phyloP scores from a whole-genome alignment of 2,329 filamentous ascomycete genomes.

The Claviceps arundinis region DNA sequence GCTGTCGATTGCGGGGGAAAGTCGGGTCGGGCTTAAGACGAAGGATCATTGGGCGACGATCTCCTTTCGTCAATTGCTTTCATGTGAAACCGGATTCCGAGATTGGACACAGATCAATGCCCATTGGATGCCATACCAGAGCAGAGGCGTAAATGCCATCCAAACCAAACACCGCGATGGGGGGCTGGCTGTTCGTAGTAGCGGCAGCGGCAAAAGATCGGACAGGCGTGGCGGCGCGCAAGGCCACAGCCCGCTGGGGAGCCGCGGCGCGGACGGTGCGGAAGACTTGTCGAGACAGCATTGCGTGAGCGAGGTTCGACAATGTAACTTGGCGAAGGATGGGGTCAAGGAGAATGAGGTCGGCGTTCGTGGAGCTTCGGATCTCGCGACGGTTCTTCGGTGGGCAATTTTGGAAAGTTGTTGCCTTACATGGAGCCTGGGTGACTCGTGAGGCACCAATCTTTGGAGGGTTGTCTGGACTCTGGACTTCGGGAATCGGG shows the following conservation, averaged over 20 bases:
- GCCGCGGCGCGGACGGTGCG: constrained; percentile 43
- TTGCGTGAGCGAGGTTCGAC: constrained; percentile 16
- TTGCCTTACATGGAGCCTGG: constrained; percentile 20
- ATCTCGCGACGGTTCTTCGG: constrained; percentile 17
- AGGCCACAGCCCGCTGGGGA: constrained; percentile 40
- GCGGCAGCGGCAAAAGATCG: constrained; percentile 69
- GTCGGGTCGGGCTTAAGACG: too few relatives aligned
- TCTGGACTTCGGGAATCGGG: neutral
- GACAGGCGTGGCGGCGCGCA: constrained; percentile 38
- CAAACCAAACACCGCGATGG: constrained; percentile 83
- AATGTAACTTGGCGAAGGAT: constrained; percentile 9
- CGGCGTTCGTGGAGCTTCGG: constrained; percentile 18
- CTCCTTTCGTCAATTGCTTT: neutral
- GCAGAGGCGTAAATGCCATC: constrained; percentile 98
- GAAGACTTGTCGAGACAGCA: constrained; percentile 48
- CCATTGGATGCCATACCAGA: constrained; percentile 54
- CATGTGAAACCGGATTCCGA: neutral
- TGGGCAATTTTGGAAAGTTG: constrained; percentile 29
- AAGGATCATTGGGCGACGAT: neutral
- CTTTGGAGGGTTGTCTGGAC: neutral
- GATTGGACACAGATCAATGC: too few relatives aligned
- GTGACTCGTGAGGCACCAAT: constrained; percentile 22
- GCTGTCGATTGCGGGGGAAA: neutral
- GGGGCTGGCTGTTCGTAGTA: constrained; percentile 61
- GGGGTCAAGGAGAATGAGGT: constrained; percentile 13